These are phyloP conservation scores for Neofusicoccum ribis DNA, from an alignment of 2,329 filamentous ascomycete genomes.

Conservation along the genomic window DNA sequence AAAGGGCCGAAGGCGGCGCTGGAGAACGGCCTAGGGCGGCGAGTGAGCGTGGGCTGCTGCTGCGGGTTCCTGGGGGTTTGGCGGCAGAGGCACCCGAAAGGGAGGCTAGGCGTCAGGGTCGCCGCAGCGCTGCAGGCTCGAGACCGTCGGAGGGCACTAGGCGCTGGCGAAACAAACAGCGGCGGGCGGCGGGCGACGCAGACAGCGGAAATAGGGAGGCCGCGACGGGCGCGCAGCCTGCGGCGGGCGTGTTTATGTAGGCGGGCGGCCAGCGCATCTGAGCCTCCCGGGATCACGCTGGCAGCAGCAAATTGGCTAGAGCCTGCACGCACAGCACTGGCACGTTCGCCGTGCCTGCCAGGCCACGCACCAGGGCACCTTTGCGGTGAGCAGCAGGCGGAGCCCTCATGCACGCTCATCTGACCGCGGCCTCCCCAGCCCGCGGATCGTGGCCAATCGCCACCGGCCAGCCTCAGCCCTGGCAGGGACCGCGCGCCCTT, in stretches of 20 bases:
- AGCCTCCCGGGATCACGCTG: constrained; percentile 16
- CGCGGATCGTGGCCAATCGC: constrained; percentile 12
- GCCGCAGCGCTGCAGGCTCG: background rate
- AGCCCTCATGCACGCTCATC: constrained; percentile 17
- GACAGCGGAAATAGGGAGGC: background rate
- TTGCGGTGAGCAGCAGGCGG: constrained; percentile 16
- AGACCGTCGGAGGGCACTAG: background rate
- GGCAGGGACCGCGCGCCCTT: constrained; percentile 11
- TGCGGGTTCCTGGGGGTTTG: constrained; percentile 7
- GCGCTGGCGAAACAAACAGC: constrained; percentile 12
- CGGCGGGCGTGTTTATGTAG: constrained; percentile 14
- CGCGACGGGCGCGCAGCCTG: constrained; percentile 9
- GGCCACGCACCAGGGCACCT: background rate
- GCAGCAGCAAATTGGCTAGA: constrained; percentile 15
- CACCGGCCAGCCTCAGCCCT: constrained; percentile 3
- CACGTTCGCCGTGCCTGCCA: constrained; percentile 10
- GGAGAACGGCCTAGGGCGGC: background rate
- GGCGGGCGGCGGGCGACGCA: background rate
- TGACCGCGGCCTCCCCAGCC: background rate
- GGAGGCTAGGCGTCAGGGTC: constrained; percentile 14
- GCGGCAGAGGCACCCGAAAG: constrained; percentile 10
- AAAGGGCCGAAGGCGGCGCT: constrained; percentile 12
- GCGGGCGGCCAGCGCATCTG: constrained; percentile 15
- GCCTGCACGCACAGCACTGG: background rate
- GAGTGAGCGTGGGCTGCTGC: background rate